phyloP scores from a whole-genome alignment of 768 basidiomycete species.

The Hypholoma sublateritium region DNA sequence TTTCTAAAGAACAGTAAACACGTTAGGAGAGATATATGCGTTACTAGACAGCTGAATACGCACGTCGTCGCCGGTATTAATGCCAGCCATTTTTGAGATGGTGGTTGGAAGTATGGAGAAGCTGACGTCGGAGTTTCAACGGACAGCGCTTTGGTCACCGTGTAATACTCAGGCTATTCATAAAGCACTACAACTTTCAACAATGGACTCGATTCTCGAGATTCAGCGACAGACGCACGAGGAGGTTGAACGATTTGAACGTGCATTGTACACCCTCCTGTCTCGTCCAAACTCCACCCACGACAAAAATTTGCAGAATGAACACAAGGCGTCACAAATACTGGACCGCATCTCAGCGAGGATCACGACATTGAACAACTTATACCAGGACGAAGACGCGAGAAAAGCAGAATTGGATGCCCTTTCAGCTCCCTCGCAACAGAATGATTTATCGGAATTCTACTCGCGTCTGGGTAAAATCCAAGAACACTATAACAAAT shows the following conservation, averaged over 20 bases:
- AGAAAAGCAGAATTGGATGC: slow-evolving; percentile 66
- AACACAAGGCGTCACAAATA: slow-evolving; percentile 91
- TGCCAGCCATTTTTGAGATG: slow-evolving; percentile 67
- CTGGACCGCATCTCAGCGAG: slow-evolving; percentile 80
- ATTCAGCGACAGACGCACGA: slow-evolving; percentile 95
- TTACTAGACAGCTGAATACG: slow-evolving; percentile 20
- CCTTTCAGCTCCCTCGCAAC: slow-evolving; percentile 57
- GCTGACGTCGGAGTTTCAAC: slow-evolving; percentile 57
- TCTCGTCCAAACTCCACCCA: slow-evolving; percentile 65
- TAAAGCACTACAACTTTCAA: slow-evolving; percentile 7
- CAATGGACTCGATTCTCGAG: slow-evolving; percentile 93
- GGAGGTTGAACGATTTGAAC: slow-evolving; percentile 90
- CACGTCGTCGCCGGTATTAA: slow-evolving; percentile 87
- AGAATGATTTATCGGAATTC: slow-evolving; percentile 87
- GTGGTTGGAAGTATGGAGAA: slow-evolving; percentile 38
- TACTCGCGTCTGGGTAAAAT: slow-evolving; percentile 95
- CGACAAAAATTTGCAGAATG: slow-evolving; percentile 66
- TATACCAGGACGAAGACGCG: slow-evolving; percentile 77
- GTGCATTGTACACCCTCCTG: slow-evolving; percentile 81
- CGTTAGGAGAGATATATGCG: slow-evolving; percentile 5
- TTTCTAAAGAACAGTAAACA: slow-evolving; percentile 50
- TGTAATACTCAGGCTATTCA: slow-evolving; percentile 6
- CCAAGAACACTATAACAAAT: slow-evolving; percentile 94
- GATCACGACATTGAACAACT: slow-evolving; percentile 58
- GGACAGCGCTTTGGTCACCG: slow-evolving; percentile 11